Base-by-base conservation (phyloP, 1,284 basidiomycete genomes). In the Naganishia liquefaciens region DNA sequence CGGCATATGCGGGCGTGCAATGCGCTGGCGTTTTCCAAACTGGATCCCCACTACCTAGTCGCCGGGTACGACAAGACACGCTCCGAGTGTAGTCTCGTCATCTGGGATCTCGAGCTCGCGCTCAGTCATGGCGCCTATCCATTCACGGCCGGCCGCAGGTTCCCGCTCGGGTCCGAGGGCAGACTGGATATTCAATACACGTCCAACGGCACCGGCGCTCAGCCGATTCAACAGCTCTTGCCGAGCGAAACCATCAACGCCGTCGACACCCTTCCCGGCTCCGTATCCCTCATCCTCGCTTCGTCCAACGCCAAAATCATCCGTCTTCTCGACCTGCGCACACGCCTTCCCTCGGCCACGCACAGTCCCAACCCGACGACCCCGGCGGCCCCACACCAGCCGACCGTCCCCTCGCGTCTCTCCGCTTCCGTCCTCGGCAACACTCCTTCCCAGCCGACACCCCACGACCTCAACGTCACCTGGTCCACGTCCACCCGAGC, bases 181-280 rank as follows among this genome's bases (percentile, higher is more conserved):
- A 58, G 71, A 33, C 65, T 76, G 11, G 72, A 72, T 19, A 67
- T 72, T 7, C 72, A 70, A 13, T 28, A 40, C 21, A 73, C 70
- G 53, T 65, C 70, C 2, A 64, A 66, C 17, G 53, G 52, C 40
- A 51, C 27, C 11, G 13, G 21, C 6, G 30, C 51, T 2, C 68
- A 76, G n/a, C 75, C 74, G 43, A 69, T 79, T 10, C 77, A 78
- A 65, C 73, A 76, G 46, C 77, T 76, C 67, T 76, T 76, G 60
- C 70, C 75, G 3, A 71, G 72, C 7, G 77, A 79, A 63, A 69
- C 72, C 0, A 73, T 79, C 40, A 74, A 77, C 54, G 68, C 71
- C 13, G 68, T 76, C 5, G 64, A 65, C 2, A 61, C 64, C 68
- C 74, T 9, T 75, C 74, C 10, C 69, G 69, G 25, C 55, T 65